A percentile compares a stretch with the other conserved stretches of the same genome.
Evolutionary conservation across 106 monocot species (phyloP).

Genomic region (Allium sativum): DNA sequence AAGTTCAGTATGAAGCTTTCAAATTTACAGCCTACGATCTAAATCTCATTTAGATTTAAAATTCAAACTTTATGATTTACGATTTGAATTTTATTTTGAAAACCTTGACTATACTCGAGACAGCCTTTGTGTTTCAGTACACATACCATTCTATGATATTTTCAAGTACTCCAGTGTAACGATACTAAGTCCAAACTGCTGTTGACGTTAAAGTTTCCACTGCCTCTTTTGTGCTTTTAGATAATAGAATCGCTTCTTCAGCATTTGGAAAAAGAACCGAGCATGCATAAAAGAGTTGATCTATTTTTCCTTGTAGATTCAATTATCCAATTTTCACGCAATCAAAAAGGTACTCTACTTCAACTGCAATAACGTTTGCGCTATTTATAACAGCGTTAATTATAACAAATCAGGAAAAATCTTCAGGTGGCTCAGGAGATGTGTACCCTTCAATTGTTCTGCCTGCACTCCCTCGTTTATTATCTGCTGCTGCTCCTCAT

Average conservation of each 20-base stretch:
- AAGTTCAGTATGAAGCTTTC: too few species aligned
- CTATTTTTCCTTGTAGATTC: slow-evolving; percentile 96
- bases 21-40: too few species aligned
- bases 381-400: background rate
- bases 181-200: too few species aligned
- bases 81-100: too few species aligned
- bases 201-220: background rate
- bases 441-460: slow-evolving; percentile 71
- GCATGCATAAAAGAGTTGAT: slow-evolving; percentile 62
- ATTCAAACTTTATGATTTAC: too few species aligned
- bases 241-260: slow-evolving; percentile 78
- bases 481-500: slow-evolving; percentile 76
- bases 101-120: too few species aligned
- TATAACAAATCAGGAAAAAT: slow-evolving; percentile 3
- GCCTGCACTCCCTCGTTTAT: slow-evolving; percentile 57
- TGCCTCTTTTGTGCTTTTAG: slow-evolving; percentile 22
- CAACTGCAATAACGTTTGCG: background rate
- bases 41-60: too few species aligned
- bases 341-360: slow-evolving; percentile 40
- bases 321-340: slow-evolving; percentile 59
- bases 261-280: slow-evolving; percentile 67
- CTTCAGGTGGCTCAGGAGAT: slow-evolving; percentile 66
- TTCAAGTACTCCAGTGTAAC: too few species aligned
- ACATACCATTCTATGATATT: too few species aligned
- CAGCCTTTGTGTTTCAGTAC: too few species aligned